Evolutionary conservation across 2,329 filamentous ascomycete species (phyloP), one percentile per base, ranked within the genome.

Genomic region (Aspergillus aculeatus): DNA sequence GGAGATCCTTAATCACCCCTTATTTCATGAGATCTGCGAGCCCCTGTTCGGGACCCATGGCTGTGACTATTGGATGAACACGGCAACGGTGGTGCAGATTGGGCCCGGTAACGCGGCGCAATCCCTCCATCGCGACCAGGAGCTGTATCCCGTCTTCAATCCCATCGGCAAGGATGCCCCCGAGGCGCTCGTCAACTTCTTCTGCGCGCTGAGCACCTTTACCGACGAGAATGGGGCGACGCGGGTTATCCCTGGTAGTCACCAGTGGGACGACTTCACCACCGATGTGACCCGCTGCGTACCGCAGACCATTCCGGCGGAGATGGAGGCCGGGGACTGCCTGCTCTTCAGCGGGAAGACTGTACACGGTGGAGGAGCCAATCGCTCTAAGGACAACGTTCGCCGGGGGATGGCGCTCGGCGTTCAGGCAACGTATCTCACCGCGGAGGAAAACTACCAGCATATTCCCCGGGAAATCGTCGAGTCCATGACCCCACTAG

Each of bases 161-260:
- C 19, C 7, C 23, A 11, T 48, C 7, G 23, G 32, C 19, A 29
- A 24, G 6, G 16, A 52, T 16, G 56, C 48, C 4, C 48, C 49
- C 4, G 35, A 51, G n/a, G 6, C 7, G 2, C 2, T 23, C 3
- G 11, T 57, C 5, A 57, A 53, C n/a, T 52, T 52, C 56, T 47
- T 57, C 24, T 21, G 12, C 23, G 49, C 56, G 2, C 7, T 57
- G n/a, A 52, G 29, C 4, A 9, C 32, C 2, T 57, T 57, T 49
- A 52, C 48, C 3, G 49, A 24, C 4, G 56, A 47, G 14, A 57
- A 52, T 11, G 56, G 56, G 2, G 56, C 56, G 2, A 57, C 56
- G 3, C 35, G 48, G 1, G 14, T 57, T 2, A 29, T 57, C 7
- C 56, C 32, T 10, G 56, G 56, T 5, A 57, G 56, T 44, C 32